Base-by-base conservation (phyloP, 805 yeast species). In the Ascoidea asiatica region DNA sequence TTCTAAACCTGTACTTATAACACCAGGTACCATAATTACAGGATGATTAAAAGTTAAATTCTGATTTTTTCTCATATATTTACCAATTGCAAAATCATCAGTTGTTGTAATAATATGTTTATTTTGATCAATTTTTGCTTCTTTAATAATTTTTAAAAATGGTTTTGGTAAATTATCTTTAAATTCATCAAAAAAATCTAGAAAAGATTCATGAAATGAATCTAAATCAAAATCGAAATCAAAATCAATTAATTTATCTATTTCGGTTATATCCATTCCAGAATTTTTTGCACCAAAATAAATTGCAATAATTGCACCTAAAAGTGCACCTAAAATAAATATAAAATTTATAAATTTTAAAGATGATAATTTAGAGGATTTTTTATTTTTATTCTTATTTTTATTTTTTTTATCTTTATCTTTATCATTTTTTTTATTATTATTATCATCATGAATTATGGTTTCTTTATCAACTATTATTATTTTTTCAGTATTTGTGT, bases 1-100 rank as follows among this genome's bases (percentile, higher is more conserved):
- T 61, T 92, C 98, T 36, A 92, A 69, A 4, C 97, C 97, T 0
- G 97, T 89, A 23, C 95, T 84, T 44, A 86, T 85, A 13, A 90
- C 97, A 3, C 98, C 98, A 0, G 98, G 98, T 18, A 92, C 86
- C 79, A 92, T 73, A 3, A 92, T 74, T 13, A 92, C 95, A 5
- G 95, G 95, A 60, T 76, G 72, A 50, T 82, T 75, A 1, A 79
- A 70, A 0, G 66, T 57, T 22, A 77, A 63, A 36, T 77, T 73
- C 23, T 72, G 67, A 20, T 73, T 74, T 8, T 60, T 56, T 36
- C 63, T 64, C 69, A 90, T 63, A 39, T 72, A 64, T 52, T 70
- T 74, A 1, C 98, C 98, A 17, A 88, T 95, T 0, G 92, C 86
- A 64, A 92, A 92, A 42, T 89, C 78, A 48, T 87, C 95, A 5